These are phyloP conservation scores for Herpetomonas samuelpessoai DNA, from an alignment of 208 protist genomes.

Conservation along the genomic window DNA sequence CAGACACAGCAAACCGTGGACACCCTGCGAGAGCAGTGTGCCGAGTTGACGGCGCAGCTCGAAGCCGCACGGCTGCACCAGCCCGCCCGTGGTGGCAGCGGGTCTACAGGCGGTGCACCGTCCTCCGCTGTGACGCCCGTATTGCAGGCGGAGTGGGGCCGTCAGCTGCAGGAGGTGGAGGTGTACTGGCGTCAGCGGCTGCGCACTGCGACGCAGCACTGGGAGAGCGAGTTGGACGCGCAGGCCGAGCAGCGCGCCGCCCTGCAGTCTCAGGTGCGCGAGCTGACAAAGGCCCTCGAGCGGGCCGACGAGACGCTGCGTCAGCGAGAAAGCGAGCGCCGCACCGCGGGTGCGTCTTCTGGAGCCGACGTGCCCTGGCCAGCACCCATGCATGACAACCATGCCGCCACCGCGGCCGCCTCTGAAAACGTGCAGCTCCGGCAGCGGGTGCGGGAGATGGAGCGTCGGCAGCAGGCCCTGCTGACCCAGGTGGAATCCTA, in stretches of 20 bases:
- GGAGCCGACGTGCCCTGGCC: neutral
- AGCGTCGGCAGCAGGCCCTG: conserved; percentile 19
- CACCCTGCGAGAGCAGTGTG: conserved; percentile 44
- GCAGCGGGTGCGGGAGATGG: neutral
- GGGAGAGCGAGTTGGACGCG: conserved; percentile 28
- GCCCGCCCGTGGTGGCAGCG: neutral
- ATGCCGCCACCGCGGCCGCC: no score
- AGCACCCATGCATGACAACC: neutral
- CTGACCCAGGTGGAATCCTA: conserved; percentile 52
- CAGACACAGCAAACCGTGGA: conserved; percentile 50
- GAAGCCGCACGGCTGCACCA: conserved; percentile 23
- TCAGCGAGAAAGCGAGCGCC: conserved; percentile 5
- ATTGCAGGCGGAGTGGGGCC: conserved; percentile 33
- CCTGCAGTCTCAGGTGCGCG: conserved; percentile 36
- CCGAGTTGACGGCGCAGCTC: conserved; percentile 27
- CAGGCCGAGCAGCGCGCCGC: conserved; percentile 29
- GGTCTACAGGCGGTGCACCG: neutral
- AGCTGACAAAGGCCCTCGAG: conserved; percentile 33
- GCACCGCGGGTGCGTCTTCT: conserved; percentile 17
- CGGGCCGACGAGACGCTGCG: conserved; percentile 38
- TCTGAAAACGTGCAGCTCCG: neutral
- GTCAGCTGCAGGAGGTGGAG: conserved; percentile 40
- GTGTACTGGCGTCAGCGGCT: conserved; percentile 51
- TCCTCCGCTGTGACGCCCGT: neutral
- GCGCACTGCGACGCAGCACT: conserved; percentile 31